phyloP scores from a whole-genome alignment of 2,329 filamentous ascomycete species.

The Aspergillus melleus region DNA sequence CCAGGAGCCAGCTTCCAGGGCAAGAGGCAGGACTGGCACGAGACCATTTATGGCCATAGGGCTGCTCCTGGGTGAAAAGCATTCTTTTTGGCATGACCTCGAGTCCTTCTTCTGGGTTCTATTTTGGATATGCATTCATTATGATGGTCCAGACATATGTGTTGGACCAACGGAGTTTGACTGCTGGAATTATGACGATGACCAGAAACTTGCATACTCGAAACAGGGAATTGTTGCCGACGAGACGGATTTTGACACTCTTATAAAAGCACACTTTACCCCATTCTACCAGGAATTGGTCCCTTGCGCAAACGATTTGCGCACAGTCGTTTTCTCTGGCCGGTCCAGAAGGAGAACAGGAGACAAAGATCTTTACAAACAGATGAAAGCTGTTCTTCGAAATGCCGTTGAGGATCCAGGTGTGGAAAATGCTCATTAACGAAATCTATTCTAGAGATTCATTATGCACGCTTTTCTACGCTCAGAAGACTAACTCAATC shows the following conservation, averaged over 20 bases:
- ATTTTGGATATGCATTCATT: slow-evolving; percentile 48
- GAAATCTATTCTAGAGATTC: too few species aligned
- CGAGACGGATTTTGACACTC: neutral
- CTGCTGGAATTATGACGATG: slow-evolving; percentile 17
- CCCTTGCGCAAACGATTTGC: neutral
- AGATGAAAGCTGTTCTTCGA: too few species aligned
- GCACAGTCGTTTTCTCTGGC: too few species aligned
- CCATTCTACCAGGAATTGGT: neutral
- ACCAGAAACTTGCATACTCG: neutral
- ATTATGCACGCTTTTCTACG: too few species aligned
- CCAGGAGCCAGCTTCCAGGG: slow-evolving; percentile 36
- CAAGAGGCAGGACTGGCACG: slow-evolving; percentile 45
- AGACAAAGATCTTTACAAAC: too few species aligned
- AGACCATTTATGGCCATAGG: slow-evolving; percentile 41
- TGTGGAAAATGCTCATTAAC: too few species aligned
- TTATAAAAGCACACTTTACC: neutral
- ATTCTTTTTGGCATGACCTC: slow-evolving; percentile 48
- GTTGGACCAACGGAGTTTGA: slow-evolving; percentile 13
- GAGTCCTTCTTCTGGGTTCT: slow-evolving; percentile 51
- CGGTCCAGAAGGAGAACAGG: too few species aligned
- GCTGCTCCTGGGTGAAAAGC: slow-evolving; percentile 39
- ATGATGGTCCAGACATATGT: slow-evolving; percentile 17
- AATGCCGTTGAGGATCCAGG: too few species aligned
- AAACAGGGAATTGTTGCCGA: neutral
- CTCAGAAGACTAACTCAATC: too few species aligned